phyloP scores from a whole-genome alignment of 176 grass and related monocot genomes.

The Raddia distichophylla region DNA sequence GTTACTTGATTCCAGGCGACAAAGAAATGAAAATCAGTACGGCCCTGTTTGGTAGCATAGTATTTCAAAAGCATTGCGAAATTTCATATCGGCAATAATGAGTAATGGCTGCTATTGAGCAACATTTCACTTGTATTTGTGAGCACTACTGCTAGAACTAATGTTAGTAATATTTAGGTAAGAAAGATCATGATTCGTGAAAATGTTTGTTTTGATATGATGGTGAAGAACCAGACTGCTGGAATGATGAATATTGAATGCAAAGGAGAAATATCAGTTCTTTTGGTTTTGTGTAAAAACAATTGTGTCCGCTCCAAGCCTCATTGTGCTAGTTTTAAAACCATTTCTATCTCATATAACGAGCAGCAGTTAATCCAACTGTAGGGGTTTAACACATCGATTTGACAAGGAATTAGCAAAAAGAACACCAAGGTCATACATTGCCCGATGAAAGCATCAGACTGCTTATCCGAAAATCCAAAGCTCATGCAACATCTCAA shows the following conservation, averaged over 20 bases:
- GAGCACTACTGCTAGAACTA: conserved; percentile 14
- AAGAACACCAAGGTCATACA: conserved; percentile 56
- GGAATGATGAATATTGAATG: not conserved
- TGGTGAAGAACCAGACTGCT: conserved; percentile 22
- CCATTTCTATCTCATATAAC: conserved; percentile 92
- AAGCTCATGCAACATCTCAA: conserved; percentile 92
- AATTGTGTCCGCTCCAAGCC: conserved; percentile 96
- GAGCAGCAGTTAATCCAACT: conserved; percentile 42
- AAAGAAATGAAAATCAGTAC: not conserved
- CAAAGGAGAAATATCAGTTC: conserved; percentile 47
- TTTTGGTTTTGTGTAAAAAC: conserved; percentile 80
- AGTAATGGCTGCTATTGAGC: not conserved
- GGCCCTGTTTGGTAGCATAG: too few relatives aligned
- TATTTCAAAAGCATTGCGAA: conserved; percentile 17
- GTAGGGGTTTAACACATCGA: conserved; percentile 27
- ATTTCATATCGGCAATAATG: not conserved
- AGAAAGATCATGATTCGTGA: not conserved
- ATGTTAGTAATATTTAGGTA: conserved; percentile 13
- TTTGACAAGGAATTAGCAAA: conserved; percentile 44
- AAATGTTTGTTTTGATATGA: conserved; percentile 32
- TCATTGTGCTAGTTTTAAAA: conserved; percentile 99
- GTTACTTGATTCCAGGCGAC: conserved; percentile 15
- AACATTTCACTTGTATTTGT: conserved; percentile 6
- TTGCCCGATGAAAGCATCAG: conserved; percentile 88
- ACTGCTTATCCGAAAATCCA: conserved; percentile 97